Conservation (phyloP, 2,329 filamentous ascomycete genomes). For the Drechslerella stenobrocha region DNA sequence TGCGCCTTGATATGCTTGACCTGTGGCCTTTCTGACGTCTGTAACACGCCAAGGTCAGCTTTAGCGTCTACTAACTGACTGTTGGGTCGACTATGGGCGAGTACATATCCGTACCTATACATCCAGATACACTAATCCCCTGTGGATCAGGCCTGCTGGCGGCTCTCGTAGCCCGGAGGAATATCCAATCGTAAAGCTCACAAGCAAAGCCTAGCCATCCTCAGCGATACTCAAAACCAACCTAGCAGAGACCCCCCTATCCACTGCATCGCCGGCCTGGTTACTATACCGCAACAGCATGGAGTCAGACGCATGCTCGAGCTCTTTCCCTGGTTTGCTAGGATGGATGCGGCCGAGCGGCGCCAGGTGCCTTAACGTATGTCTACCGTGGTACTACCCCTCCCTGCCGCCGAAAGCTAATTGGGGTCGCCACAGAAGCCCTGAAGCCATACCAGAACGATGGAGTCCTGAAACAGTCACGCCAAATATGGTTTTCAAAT, state of each 20-base stretch:
- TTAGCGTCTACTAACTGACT: no score
- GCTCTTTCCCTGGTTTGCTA: neutral
- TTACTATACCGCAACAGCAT: conserved; percentile 1
- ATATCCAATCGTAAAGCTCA: neutral
- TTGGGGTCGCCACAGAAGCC: neutral
- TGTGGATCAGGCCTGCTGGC: neutral
- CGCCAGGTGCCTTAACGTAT: neutral
- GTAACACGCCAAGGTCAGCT: no score
- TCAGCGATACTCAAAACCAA: conserved; percentile 30
- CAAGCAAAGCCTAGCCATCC: conserved; percentile 9
- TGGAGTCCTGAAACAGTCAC: conserved; percentile 18
- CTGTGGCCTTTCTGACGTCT: no score
- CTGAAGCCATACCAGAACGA: conserved; percentile 13
- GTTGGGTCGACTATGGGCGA: no score
- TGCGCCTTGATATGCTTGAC: no score
- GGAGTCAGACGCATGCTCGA: neutral
- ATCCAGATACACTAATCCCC: neutral
- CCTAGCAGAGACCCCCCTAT: neutral
- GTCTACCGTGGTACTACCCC: neutral
- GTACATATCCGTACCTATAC: neutral
- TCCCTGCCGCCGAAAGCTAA: neutral
- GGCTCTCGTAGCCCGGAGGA: neutral
- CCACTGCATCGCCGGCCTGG: no score
- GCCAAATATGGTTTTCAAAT: conserved; percentile 4
- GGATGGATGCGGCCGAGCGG: neutral